Evolutionary conservation across 2,329 filamentous ascomycete species (phyloP).

Genomic region (Nigrospora oryzae): DNA sequence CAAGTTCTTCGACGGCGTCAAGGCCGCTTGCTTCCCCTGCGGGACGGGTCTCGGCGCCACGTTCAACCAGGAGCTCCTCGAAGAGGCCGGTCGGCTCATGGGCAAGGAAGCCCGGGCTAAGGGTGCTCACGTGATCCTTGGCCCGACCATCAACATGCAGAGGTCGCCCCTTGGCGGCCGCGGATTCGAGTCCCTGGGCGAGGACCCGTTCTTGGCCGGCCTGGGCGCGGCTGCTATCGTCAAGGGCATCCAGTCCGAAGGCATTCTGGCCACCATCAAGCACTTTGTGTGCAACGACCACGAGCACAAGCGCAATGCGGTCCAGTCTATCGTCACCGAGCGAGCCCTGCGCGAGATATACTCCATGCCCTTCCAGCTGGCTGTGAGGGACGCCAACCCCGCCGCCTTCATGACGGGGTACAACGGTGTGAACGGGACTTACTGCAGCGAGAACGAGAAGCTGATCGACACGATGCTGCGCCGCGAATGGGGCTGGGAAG

Average conservation of each 20-base stretch:
- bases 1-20: slow-evolving; percentile 57
- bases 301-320: slow-evolving; percentile 47
- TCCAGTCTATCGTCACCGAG: slow-evolving; percentile 45
- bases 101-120: slow-evolving; percentile 46
- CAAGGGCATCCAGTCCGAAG: slow-evolving; percentile 46
- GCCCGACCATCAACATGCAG: slow-evolving; percentile 57
- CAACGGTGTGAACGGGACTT: slow-evolving; percentile 49
- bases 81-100: slow-evolving; percentile 41
- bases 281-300: slow-evolving; percentile 57
- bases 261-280: slow-evolving; percentile 49
- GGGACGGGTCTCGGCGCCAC: slow-evolving; percentile 49
- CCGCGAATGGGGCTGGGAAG: slow-evolving; percentile 49
- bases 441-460: slow-evolving; percentile 44
- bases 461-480: slow-evolving; percentile 42
- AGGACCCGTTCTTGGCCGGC: slow-evolving; percentile 50
- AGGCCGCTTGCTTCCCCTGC: slow-evolving; percentile 53
- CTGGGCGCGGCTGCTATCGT: slow-evolving; percentile 44
- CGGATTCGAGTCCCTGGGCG: slow-evolving; percentile 50
- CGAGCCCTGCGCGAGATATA: slow-evolving; percentile 52
- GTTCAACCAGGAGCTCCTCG: slow-evolving; percentile 45
- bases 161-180: slow-evolving; percentile 50
- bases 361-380: slow-evolving; percentile 48
- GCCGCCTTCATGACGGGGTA: slow-evolving; percentile 52
- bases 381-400: slow-evolving; percentile 40
- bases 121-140: slow-evolving; percentile 49